phyloP scores from a whole-genome alignment of 1,139 yeast genomes.

The Yamadazyma mexicana region DNA sequence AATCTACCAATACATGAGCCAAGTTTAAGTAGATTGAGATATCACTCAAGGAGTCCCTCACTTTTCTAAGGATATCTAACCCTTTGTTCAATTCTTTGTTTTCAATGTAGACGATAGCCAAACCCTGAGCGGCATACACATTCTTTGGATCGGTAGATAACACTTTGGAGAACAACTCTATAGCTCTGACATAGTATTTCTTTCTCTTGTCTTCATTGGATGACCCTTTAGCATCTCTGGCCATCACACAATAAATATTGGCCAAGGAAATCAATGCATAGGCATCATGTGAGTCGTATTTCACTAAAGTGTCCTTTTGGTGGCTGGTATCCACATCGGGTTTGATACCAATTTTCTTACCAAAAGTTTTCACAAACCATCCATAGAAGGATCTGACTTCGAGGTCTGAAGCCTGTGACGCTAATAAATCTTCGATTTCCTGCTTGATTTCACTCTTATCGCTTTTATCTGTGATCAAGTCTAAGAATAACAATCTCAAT shows the following conservation, averaged over 20 bases:
- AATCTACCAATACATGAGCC: constrained; percentile 84
- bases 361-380: constrained; percentile 73
- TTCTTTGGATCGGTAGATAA: constrained; percentile 79
- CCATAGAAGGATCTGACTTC: constrained; percentile 91
- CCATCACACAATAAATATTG: constrained; percentile 79
- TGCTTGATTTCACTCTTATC: constrained; percentile 46
- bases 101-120: constrained; percentile 91
- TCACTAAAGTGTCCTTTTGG: constrained; percentile 80
- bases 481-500: constrained; percentile 65
- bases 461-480: constrained; percentile 30
- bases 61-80: constrained; percentile 81
- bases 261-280: constrained; percentile 91
- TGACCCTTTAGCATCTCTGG: constrained; percentile 65
- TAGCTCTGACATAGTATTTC: constrained; percentile 82
- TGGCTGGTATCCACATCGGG: constrained; percentile 73
- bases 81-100: constrained; percentile 77
- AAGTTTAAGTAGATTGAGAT: constrained; percentile 80
- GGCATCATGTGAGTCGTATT: constrained; percentile 81
- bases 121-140: constrained; percentile 97
- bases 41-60: constrained; percentile 86
- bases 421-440: constrained; percentile 57
- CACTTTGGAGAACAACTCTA: constrained; percentile 87
- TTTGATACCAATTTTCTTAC: constrained; percentile 54
- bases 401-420: constrained; percentile 57
- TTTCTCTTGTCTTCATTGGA: constrained; percentile 66